Conservation (phyloP, 495 filamentous ascomycete genomes). For the Patellaria atrata region DNA sequence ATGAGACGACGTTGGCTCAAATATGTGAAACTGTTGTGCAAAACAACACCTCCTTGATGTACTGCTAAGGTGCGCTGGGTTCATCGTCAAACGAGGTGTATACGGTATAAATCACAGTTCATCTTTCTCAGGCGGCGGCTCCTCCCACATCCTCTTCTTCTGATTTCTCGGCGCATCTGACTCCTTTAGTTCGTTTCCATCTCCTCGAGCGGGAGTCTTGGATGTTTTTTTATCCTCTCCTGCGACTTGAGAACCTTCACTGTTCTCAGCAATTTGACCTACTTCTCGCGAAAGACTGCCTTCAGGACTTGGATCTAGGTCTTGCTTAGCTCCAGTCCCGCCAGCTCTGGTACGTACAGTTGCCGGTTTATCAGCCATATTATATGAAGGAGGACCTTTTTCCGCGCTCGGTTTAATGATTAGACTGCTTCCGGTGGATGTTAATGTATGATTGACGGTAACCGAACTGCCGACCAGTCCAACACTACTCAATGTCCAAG, state of each 20-base stretch:
- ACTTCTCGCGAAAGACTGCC: conserved; percentile 39
- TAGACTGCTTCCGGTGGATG: conserved; percentile 12
- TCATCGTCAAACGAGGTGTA: too few relatives aligned
- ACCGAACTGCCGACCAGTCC: conserved; percentile 1
- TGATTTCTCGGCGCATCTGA: conserved; percentile 41
- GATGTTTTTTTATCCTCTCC: conserved; percentile 2
- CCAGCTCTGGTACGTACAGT: conserved; percentile 28
- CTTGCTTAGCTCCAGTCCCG: conserved; percentile 25
- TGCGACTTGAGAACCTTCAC: conserved; percentile 26
- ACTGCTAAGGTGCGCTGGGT: too few relatives aligned
- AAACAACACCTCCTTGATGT: too few relatives aligned
- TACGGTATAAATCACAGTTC: too few relatives aligned
- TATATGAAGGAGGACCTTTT: conserved; percentile 22
- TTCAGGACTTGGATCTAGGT: conserved; percentile 21
- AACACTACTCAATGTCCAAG: conserved; percentile 3
- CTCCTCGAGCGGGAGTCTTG: conserved; percentile 16
- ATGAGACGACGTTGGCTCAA: too few relatives aligned
- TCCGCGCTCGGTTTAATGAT: conserved; percentile 30
- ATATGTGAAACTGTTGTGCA: too few relatives aligned
- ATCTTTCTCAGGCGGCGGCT: too few relatives aligned
- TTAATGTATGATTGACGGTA: conserved; percentile 18
- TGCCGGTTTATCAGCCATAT: conserved; percentile 18
- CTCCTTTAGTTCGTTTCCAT: conserved; percentile 27
- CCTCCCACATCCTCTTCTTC: conserved; percentile 80
- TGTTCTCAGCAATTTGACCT: conserved; percentile 39